Evolutionary conservation across 2,329 filamentous ascomycete species (phyloP), one percentile per base, ranked within the genome.

Genomic region (Aspergillus neotritici): DNA sequence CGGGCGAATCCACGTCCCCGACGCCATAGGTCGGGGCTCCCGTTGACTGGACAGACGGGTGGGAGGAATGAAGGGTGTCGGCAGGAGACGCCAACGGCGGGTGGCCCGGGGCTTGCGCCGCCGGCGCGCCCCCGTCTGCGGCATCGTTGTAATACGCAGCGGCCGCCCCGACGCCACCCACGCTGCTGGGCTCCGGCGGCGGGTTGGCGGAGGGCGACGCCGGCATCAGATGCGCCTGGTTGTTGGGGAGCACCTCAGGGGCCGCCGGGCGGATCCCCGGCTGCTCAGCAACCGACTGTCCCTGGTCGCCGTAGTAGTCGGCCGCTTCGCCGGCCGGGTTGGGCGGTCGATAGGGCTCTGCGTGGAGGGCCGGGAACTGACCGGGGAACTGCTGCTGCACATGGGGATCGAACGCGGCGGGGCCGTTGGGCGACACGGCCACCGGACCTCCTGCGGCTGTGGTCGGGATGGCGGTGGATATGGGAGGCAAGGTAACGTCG

Each of bases 291-390:
- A 83, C 79, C 13, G 77, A 81, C 56, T 82, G 67, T 9, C 79
- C 80, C 53, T 79, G 73, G 56, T 83, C 80, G 34, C 75, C 72
- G 57, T 83, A 83, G 58, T 80, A 83, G 29, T 81, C 78, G 12
- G 80, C 73, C 5, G 78, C 78, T 30, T 71, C 69, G 28, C 79
- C 80, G 41, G 72, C 71, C 14, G 70, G 67, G 32, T 70, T 58
- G 43, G 66, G 63, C 41, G 72, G 71, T 41, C 67, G 63, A 52
- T 72, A 75, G 34, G 76, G 70, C 37, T 65, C 58, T 8, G 74
- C 52, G 46, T 63, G 72, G 9, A 66, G 61, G 5, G 60, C 48
- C 12, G 76, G 74, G 44, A 78, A 69, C 56, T 80, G 78, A 37
- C 77, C 77, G 5, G 78, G 78, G 52, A 82, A 82, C 53, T 82